These are phyloP conservation scores for Xenoacremonium recifei DNA, from an alignment of 2,329 filamentous ascomycete species.

Conservation along the genomic window DNA sequence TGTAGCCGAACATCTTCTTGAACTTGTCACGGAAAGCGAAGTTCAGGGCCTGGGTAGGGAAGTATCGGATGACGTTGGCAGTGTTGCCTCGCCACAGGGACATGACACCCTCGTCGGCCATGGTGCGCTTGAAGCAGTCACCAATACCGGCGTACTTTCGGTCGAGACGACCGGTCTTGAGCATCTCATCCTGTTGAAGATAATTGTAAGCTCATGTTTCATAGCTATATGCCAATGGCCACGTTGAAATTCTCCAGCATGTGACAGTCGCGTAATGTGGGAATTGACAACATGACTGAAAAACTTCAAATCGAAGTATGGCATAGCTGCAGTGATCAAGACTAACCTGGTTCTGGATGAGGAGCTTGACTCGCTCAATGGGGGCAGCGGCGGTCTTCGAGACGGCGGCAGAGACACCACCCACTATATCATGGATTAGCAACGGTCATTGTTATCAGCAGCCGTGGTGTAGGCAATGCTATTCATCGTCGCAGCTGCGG, in stretches of 20 bases:
- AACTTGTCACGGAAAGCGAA: conserved; percentile 99
- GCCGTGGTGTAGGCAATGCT: conserved; percentile 6
- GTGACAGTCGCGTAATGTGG: no score
- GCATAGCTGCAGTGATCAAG: no score
- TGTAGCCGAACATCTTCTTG: conserved; percentile 99
- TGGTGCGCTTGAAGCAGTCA: conserved; percentile 95
- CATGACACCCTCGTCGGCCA: conserved; percentile 86
- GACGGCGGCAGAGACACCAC: conserved; percentile 99
- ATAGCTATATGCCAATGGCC: neutral
- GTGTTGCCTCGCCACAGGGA: conserved; percentile 99
- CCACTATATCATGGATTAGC: conserved; percentile 62
- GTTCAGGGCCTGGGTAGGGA: conserved; percentile 99
- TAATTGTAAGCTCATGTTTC: conserved; percentile 35
- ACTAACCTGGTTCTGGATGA: conserved; percentile 99
- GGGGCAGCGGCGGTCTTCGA: conserved; percentile 99
- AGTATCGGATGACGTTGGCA: conserved; percentile 99
- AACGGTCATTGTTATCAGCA: conserved; percentile 8
- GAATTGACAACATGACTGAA: no score
- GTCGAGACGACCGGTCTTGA: conserved; percentile 97
- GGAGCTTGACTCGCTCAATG: conserved; percentile 99
- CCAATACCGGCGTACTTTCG: conserved; percentile 90
- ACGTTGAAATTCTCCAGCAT: neutral
- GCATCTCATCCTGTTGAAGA: conserved; percentile 88
- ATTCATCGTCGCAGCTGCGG: no score
- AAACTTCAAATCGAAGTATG: no score